Percentiles rank a stretch among this genome's conserved stretches.
These are phyloP conservation scores for Caryocar brasiliense DNA, from an alignment of 441 rosid genomes.

Conservation along the genomic window DNA sequence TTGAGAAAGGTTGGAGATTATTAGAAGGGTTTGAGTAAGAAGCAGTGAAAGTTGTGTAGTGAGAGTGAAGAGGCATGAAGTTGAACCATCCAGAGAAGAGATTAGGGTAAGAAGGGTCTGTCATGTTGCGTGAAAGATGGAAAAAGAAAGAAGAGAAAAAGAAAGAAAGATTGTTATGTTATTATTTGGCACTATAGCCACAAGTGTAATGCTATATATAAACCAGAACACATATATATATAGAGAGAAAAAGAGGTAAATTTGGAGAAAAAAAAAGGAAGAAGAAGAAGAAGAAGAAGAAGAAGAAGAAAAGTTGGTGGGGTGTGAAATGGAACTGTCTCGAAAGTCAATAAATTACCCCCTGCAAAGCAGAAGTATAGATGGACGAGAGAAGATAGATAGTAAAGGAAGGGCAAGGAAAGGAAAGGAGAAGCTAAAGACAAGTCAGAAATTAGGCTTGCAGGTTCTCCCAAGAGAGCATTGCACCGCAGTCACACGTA, in stretches of 20 bases:
- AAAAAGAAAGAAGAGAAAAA: background rate
- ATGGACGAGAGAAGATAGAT: background rate
- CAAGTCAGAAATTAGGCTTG: conserved; percentile 21
- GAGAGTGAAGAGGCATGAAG: conserved; percentile 28
- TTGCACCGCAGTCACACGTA: background rate
- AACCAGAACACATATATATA: background rate
- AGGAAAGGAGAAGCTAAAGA: conserved; percentile 6
- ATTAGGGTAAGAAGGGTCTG: conserved; percentile 45
- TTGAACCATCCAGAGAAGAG: conserved; percentile 33
- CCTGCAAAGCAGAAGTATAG: background rate
- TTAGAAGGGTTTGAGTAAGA: conserved; percentile 6
- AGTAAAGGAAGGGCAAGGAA: background rate
- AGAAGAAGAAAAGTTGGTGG: background rate
- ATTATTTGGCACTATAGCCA: background rate
- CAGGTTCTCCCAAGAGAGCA: conserved; percentile 15
- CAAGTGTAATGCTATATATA: conserved; percentile 3
- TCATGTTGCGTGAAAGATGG: conserved; percentile 22
- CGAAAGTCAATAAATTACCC: conserved; percentile 21
- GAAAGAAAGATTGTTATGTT: background rate
- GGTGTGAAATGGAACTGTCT: background rate
- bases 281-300: background rate
- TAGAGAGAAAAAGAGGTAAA: background rate
- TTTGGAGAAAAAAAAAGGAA: background rate
- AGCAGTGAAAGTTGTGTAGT: conserved; percentile 8
- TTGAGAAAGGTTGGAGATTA: too few species aligned